Conservation (phyloP, 2,329 filamentous ascomycete genomes). For the Colletotrichum sp. region DNA sequence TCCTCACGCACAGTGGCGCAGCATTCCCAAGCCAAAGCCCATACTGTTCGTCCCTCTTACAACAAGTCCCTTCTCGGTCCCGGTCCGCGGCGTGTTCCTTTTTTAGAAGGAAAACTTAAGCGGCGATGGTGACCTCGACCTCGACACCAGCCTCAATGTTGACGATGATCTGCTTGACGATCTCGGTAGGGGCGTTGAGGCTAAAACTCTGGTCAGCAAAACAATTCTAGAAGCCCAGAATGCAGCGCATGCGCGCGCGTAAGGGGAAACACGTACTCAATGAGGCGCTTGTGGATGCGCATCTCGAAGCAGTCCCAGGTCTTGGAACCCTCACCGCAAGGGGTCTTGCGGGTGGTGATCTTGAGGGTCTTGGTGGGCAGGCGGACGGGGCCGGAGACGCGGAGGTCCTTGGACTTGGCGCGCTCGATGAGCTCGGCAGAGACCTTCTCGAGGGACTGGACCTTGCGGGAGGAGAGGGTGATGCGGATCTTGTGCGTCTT, state of each 20-base stretch:
- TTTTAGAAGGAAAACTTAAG: constrained; percentile 55
- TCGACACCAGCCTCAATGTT: constrained; percentile 95
- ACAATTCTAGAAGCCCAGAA: accelerated
- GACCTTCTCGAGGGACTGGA: constrained; percentile 95
- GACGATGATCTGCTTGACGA: constrained; percentile 96
- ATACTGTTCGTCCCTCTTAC: constrained; percentile 4
- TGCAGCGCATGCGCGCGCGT: accelerated
- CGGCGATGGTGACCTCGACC: constrained; percentile 91
- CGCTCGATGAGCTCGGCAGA: constrained; percentile 98
- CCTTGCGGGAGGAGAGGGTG: constrained; percentile 81
- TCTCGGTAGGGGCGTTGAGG: constrained; percentile 96
- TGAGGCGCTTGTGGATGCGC: constrained; percentile 98
- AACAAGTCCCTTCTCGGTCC: background rate
- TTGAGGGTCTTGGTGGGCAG: constrained; percentile 97
- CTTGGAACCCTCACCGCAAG: constrained; percentile 99
- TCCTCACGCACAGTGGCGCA: background rate
- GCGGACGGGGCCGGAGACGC: constrained; percentile 89
- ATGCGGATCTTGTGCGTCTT: constrained; percentile 99
- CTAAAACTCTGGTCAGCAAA: constrained; percentile 40
- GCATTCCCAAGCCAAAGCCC: constrained; percentile 9
- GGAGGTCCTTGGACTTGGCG: constrained; percentile 97
- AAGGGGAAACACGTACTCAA: constrained; percentile 68
- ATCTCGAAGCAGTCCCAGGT: constrained; percentile 99
- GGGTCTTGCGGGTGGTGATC: constrained; percentile 98
- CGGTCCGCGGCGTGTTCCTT: constrained; percentile 37